These are phyloP conservation scores for Ichthyophthirius multifiliis DNA, from an alignment of 169 alveolate genomes.

Conservation along the genomic window DNA sequence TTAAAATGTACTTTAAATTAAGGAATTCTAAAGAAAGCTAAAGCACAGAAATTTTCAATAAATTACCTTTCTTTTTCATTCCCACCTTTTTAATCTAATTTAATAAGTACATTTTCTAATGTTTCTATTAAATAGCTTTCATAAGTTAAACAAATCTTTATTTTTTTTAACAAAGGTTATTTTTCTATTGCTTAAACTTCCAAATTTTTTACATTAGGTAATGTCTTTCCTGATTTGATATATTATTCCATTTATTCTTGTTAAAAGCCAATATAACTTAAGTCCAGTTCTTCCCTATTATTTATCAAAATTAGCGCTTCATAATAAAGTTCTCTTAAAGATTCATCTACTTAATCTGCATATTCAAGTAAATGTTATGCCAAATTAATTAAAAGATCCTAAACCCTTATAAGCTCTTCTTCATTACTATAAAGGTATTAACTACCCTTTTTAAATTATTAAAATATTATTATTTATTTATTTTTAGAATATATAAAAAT, in stretches of 20 bases:
- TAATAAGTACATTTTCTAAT: constrained; percentile 4
- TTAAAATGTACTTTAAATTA: constrained; percentile 17
- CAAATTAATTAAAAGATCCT: background rate
- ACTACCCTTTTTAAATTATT: background rate
- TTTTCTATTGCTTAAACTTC: background rate
- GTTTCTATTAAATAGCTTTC: background rate
- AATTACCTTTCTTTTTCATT: constrained; percentile 54
- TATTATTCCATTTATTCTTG: background rate
- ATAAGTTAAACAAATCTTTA: background rate
- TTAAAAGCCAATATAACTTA: constrained; percentile 4
- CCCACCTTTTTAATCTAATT: constrained; percentile 10
- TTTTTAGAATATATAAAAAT: background rate
- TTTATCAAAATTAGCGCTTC: background rate
- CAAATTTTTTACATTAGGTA: background rate
- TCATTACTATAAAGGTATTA: background rate
- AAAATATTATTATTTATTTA: background rate
- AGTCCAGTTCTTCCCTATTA: constrained; percentile 6
- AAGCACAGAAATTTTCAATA: constrained; percentile 49
- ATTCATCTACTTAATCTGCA: constrained; percentile 14
- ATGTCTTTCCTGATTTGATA: background rate
- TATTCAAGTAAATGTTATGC: constrained; percentile 7
- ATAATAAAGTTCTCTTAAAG: constrained; percentile 7
- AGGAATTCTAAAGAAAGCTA: constrained; percentile 69
- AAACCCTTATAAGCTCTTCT: background rate
- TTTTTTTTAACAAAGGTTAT: background rate